Conservation (phyloP, 1,139 yeast species). For the Taphrina pruni region DNA sequence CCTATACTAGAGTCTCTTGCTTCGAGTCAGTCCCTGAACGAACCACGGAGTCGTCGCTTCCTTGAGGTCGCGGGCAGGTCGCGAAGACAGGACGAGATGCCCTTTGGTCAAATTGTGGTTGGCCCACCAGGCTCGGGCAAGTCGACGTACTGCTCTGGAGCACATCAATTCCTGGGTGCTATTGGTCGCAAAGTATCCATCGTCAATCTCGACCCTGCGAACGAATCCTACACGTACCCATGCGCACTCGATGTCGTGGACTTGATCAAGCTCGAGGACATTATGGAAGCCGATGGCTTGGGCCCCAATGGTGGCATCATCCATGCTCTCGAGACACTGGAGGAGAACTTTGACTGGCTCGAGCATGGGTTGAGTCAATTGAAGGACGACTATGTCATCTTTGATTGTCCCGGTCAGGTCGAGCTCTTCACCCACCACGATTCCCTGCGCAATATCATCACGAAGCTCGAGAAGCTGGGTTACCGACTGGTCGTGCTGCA, state of each 20-base stretch:
- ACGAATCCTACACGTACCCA: conserved; percentile 79
- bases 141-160: conserved; percentile 89
- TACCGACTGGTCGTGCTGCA: conserved; percentile 81
- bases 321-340: conserved; percentile 76
- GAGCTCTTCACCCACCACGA: conserved; percentile 93
- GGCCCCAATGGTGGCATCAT: conserved; percentile 97
- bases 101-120: conserved; percentile 62
- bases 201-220: conserved; percentile 92
- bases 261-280: conserved; percentile 87
- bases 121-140: conserved; percentile 99
- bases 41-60: no score
- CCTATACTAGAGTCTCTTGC: no score
- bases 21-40: no score
- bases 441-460: conserved; percentile 75
- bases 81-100: background rate
- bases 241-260: conserved; percentile 89
- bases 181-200: conserved; percentile 87
- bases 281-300: conserved; percentile 91
- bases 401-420: conserved; percentile 92
- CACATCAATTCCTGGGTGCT: conserved; percentile 88
- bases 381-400: conserved; percentile 73
- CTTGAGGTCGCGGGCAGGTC: no score
- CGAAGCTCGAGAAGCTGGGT: conserved; percentile 63
- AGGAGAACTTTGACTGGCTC: conserved; percentile 64
- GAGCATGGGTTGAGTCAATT: conserved; percentile 81